These are phyloP conservation scores for Musa beccarii DNA, from an alignment of 176 grass and related monocot species.

Conservation along the genomic window DNA sequence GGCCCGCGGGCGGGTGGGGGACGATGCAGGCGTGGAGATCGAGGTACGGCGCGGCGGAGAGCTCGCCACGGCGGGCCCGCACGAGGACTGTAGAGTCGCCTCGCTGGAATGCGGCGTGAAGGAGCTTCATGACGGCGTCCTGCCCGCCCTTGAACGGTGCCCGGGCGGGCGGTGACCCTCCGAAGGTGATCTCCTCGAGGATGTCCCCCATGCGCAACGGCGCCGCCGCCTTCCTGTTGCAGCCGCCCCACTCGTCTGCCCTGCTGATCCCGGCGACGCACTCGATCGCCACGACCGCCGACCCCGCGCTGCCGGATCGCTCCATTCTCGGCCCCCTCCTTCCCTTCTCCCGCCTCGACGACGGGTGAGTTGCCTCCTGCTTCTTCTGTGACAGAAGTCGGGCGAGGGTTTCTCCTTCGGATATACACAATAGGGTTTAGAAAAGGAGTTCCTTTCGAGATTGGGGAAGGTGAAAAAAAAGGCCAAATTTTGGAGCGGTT, in stretches of 20 bases:
- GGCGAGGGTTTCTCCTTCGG: no score
- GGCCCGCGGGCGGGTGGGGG: constrained; percentile 34
- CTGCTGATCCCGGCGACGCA: constrained; percentile 52
- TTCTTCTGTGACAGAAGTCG: no score
- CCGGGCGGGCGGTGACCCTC: constrained; percentile 32
- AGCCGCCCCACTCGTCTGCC: constrained; percentile 60
- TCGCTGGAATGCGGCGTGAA: constrained; percentile 63
- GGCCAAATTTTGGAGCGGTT: no score
- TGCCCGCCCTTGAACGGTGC: constrained; percentile 85
- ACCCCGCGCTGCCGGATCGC: constrained; percentile 34
- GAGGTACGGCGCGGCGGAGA: neutral
- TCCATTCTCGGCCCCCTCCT: neutral
- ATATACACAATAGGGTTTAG: no score
- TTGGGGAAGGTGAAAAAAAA: no score
- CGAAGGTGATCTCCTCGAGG: constrained; percentile 54
- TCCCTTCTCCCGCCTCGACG: neutral
- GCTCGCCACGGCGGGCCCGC: constrained; percentile 31
- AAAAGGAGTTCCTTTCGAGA: no score
- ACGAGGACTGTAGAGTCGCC: constrained; percentile 69
- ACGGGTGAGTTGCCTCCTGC: no score
- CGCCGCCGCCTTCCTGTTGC: neutral
- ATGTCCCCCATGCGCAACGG: constrained; percentile 59
- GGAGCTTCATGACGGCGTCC: constrained; percentile 60
- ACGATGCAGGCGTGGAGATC: constrained; percentile 89
- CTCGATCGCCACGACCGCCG: constrained; percentile 53